Base-by-base conservation (phyloP, 192 early-diverging fungal genomes). In the Oehlia diaphana region DNA sequence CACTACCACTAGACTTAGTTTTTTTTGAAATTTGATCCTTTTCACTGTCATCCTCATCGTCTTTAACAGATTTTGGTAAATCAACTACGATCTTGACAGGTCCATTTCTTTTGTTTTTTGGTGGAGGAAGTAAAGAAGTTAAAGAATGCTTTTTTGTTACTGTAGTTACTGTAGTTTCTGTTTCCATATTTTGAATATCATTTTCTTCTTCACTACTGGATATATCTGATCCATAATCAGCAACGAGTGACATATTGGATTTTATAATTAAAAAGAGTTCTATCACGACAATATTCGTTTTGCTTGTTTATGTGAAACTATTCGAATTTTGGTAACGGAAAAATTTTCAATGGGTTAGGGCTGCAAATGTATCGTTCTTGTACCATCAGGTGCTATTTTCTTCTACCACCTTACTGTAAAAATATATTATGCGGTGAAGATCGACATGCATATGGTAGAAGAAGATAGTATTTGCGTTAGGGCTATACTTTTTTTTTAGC, bases 61-160 rank as follows among this genome's bases (percentile, higher is more conserved):
- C 42, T 5, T 68, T 26, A 26, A 4, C 16, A 49, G 21, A 3
- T 9, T 68, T 66, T 35, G 76, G 76, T 12, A 78, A 35, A 63
- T 78, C 76, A 44, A 78, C 76, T 37, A 78, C 23, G 6, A 78
- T 78, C 28, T 78, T 78, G 28, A 78, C 65, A 14, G 76, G 76
- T 13, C 76, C 76, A 21, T 68, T 65, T 16, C 12, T 31, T 68
- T 63, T 78, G 8, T n/a, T 50, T 50, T 68, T 78, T 78, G 64
- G 64, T 53, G 39, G 13, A 7, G 35, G 16, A 33, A 28, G 33
- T 49, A 37, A 8, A 12, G 75, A 77, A 42, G 61, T 35, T 44
- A 64, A 23, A 7, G 23, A 21, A 31, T 2, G 23, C 62, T 47
- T 58, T 28, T 13, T 12, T 3, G 35, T 37, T 44, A 8, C 26